Conservation (phyloP, 305 asterid species). For the Withania somnifera region DNA sequence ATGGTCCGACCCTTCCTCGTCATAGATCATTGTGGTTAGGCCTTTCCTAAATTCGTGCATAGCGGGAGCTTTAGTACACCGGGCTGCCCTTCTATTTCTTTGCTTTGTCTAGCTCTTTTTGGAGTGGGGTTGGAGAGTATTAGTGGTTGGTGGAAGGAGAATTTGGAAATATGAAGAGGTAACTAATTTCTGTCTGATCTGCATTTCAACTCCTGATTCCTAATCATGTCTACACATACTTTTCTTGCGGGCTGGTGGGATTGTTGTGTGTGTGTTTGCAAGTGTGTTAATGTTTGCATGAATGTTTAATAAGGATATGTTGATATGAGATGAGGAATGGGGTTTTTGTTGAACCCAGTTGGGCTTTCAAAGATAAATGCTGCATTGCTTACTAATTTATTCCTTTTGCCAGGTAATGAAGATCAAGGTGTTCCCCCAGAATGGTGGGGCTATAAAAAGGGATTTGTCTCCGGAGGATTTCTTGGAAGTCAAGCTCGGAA, state of each 20-base stretch:
- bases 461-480: constrained; percentile 76
- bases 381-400: neutral
- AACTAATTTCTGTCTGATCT: too few species aligned
- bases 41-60: too few species aligned
- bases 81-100: too few species aligned
- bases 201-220: neutral
- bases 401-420: constrained; percentile 18
- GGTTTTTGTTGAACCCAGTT: neutral
- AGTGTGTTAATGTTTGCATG: neutral
- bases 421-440: constrained; percentile 50
- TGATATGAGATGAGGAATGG: neutral
- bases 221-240: neutral
- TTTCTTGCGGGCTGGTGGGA: neutral
- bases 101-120: neutral
- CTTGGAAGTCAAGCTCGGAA: constrained; percentile 75
- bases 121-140: too few species aligned
- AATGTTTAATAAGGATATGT: neutral
- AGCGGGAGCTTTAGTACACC: too few species aligned
- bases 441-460: constrained; percentile 89
- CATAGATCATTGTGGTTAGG: too few species aligned
- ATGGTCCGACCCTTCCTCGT: too few species aligned
- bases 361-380: neutral
- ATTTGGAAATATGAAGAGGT: neutral
- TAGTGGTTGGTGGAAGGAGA: neutral
- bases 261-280: neutral